These are phyloP conservation scores for Pichia sporocuriosa DNA, from an alignment of 805 yeast species.

Conservation along the genomic window DNA sequence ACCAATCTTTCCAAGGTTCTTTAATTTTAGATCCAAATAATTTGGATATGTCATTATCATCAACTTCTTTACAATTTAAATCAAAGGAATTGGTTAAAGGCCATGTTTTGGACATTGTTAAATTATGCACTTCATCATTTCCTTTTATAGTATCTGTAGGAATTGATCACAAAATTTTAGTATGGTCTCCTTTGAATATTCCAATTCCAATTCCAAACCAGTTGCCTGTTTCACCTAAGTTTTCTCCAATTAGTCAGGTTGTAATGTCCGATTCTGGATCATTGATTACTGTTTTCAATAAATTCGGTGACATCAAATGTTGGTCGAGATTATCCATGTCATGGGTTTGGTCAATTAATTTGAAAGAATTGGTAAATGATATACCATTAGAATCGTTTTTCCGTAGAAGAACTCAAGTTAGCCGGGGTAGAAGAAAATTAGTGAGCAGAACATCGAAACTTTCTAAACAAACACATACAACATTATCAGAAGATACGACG, in stretches of 20 bases:
- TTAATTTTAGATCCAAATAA: too few relatives aligned
- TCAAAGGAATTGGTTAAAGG: constrained; percentile 39
- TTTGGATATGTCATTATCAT: not conserved
- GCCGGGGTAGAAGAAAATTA: constrained; percentile 30
- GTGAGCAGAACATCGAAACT: constrained; percentile 15
- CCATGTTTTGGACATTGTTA: constrained; percentile 58
- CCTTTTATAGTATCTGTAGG: constrained; percentile 68
- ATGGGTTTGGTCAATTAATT: constrained; percentile 49
- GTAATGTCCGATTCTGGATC: constrained; percentile 55
- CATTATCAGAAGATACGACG: too few relatives aligned
- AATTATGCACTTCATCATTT: constrained; percentile 51
- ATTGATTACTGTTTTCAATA: constrained; percentile 48
- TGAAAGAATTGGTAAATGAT: constrained; percentile 32
- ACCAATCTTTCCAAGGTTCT: not conserved
- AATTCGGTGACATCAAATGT: constrained; percentile 47
- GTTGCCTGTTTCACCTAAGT: constrained; percentile 35
- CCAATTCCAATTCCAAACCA: constrained; percentile 43
- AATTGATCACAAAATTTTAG: constrained; percentile 60
- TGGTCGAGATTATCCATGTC: constrained; percentile 50
- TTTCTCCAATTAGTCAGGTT: constrained; percentile 58
- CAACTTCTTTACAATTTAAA: constrained; percentile 15
- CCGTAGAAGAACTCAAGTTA: constrained; percentile 43
- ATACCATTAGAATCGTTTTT: constrained; percentile 53
- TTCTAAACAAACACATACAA: too few relatives aligned
- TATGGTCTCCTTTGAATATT: constrained; percentile 63